phyloP scores from a whole-genome alignment of 2,329 filamentous ascomycete species.

The Huntiella abstrusa region DNA sequence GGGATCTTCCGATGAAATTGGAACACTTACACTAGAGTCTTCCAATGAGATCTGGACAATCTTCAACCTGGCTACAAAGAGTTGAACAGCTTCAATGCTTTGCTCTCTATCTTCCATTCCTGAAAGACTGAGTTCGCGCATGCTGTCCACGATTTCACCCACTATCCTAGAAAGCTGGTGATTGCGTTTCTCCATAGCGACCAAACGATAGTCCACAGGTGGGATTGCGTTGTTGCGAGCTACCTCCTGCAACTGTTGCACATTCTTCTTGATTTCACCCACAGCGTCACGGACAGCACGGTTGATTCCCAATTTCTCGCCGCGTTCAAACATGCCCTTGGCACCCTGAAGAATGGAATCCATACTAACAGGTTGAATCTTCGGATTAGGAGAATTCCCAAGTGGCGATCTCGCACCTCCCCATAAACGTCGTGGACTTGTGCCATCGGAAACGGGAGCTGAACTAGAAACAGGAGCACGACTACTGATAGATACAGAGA shows the following conservation, averaged over 20 bases:
- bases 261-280: conserved; percentile 59
- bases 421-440: conserved; percentile 9
- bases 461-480: neutral
- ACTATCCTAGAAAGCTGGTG: conserved; percentile 48
- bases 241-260: conserved; percentile 25
- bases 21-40: conserved; percentile 25
- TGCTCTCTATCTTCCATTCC: conserved; percentile 29
- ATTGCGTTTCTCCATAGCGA: conserved; percentile 44
- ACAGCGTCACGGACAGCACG: conserved; percentile 66
- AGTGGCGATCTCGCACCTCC: conserved; percentile 24
- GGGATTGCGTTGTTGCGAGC: conserved; percentile 12
- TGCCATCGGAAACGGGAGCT: conserved; percentile 24
- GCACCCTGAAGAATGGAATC: conserved; percentile 60
- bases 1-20: neutral
- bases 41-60: conserved; percentile 44
- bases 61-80: conserved; percentile 43
- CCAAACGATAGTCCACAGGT: neutral
- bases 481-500: conserved; percentile 14
- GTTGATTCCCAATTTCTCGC: conserved; percentile 63
- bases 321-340: conserved; percentile 51
- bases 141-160: conserved; percentile 41
- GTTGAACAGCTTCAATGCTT: conserved; percentile 34
- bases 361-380: conserved; percentile 39
- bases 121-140: conserved; percentile 40
- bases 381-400: conserved; percentile 27